Percentiles rank a stretch among this genome's conserved stretches.
These are phyloP conservation scores for Zygoascus flipseniorum DNA, from an alignment of 805 yeast genomes.

Conservation along the genomic window DNA sequence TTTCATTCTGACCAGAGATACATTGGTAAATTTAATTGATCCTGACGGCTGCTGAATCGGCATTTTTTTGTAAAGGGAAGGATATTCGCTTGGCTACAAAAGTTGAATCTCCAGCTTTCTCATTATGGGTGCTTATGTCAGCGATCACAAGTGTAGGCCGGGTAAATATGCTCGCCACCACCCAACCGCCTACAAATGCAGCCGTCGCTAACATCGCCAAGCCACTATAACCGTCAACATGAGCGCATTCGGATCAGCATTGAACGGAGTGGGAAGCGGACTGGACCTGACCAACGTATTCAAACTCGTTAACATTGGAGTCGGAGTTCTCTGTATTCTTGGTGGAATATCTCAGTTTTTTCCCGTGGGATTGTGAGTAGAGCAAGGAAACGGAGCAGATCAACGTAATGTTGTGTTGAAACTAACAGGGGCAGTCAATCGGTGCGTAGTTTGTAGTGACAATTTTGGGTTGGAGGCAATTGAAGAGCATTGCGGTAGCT, in stretches of 20 bases:
- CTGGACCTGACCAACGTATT: slow-evolving; percentile 24
- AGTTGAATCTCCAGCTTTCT: background rate
- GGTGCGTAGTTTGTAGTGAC: slow-evolving; percentile 7
- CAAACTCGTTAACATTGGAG: slow-evolving; percentile 26
- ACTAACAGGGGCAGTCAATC: slow-evolving; percentile 16
- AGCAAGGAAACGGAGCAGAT: background rate
- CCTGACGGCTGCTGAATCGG: slow-evolving; percentile 79
- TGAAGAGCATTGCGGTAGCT: background rate
- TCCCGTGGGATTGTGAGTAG: slow-evolving; percentile 22
- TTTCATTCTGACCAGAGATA: slow-evolving; percentile 82
- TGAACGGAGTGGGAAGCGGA: background rate
- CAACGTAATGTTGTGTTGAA: background rate
- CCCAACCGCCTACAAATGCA: background rate
- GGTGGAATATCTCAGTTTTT: slow-evolving; percentile 28
- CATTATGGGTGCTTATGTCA: too few species aligned
- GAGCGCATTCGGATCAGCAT: background rate
- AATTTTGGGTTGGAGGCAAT: background rate
- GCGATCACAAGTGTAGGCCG: background rate
- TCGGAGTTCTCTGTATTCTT: slow-evolving; percentile 21
- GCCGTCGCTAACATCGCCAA: background rate
- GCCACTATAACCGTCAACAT: background rate
- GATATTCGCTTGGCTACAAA: background rate
- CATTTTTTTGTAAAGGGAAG: slow-evolving; percentile 27
- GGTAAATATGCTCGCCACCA: background rate
- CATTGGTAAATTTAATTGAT: slow-evolving; percentile 87